These are phyloP conservation scores for Boletus tylopilopsis DNA, from an alignment of 768 basidiomycete genomes.

Conservation along the genomic window DNA sequence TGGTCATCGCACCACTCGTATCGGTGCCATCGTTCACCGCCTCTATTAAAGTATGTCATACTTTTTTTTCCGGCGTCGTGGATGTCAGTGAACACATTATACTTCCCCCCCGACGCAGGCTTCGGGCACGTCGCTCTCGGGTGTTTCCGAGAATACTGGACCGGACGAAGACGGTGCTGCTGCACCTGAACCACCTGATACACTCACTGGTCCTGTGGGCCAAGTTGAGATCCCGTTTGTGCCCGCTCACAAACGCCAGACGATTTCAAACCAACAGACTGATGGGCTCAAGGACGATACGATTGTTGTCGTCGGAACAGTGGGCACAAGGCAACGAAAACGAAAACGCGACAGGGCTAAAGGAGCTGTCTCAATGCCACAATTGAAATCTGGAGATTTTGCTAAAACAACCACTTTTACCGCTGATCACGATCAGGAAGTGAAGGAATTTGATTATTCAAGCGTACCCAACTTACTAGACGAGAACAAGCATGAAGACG, in stretches of 20 bases:
- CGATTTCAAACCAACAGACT: constrained; percentile 8
- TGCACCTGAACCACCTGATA: constrained; percentile 6
- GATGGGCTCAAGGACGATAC: constrained; percentile 47
- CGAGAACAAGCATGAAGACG: constrained; percentile 33
- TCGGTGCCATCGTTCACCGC: constrained; percentile 29
- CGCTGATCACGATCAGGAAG: constrained; percentile 20
- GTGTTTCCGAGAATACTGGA: background rate
- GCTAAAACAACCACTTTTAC: constrained; percentile 3
- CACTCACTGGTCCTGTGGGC: constrained; percentile 34
- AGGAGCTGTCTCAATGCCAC: background rate
- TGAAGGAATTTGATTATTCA: constrained; percentile 64
- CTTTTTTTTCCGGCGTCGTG: background rate
- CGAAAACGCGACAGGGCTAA: constrained; percentile 31
- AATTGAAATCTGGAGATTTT: background rate
- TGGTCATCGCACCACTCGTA: constrained; percentile 55
- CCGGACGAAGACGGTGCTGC: background rate
- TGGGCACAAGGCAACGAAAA: constrained; percentile 62
- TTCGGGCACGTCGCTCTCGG: background rate
- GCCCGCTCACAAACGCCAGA: constrained; percentile 56
- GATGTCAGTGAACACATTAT: constrained; percentile 3
- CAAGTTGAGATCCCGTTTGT: constrained; percentile 77
- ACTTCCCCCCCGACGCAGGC: constrained; percentile 6
- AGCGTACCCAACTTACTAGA: constrained; percentile 71
- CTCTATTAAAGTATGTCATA: constrained; percentile 16
- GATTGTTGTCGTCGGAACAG: constrained; percentile 70